A percentile compares a stretch with the other conserved stretches of the same genome.
These are phyloP conservation scores for Arachis monticola DNA, from an alignment of 331 rosid species.

Conservation along the genomic window DNA sequence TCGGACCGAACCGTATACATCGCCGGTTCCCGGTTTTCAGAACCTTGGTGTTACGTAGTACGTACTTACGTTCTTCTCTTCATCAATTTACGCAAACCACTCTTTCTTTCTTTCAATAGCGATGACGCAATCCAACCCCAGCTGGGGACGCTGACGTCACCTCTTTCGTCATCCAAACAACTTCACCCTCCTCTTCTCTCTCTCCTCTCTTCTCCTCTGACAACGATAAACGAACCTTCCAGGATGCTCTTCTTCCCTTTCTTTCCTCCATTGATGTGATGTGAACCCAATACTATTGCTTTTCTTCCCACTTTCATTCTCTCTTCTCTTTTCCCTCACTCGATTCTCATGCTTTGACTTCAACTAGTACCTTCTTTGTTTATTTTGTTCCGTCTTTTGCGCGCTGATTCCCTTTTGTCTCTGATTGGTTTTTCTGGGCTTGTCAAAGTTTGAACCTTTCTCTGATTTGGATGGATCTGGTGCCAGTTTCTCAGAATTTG, in stretches of 20 bases:
- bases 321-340: not conserved
- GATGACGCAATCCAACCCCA: slow-evolving; percentile 64
- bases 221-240: slow-evolving; percentile 65
- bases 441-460: slow-evolving; percentile 32
- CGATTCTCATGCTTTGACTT: slow-evolving; percentile 36
- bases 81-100: too few relatives aligned
- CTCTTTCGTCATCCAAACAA: slow-evolving; percentile 59
- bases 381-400: not conserved
- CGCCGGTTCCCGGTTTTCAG: too few relatives aligned
- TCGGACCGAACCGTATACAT: too few relatives aligned
- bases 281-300: not conserved
- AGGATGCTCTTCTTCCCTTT: not conserved
- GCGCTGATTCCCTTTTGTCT: not conserved
- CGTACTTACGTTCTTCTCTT: too few relatives aligned
- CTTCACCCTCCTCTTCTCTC: slow-evolving; percentile 53
- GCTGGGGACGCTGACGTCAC: slow-evolving; percentile 62
- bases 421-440: not conserved
- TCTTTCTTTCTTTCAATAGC: not conserved
- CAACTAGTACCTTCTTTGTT: too few relatives aligned
- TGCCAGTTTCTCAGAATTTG: not conserved
- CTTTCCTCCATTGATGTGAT: slow-evolving; percentile 4
- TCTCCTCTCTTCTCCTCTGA: slow-evolving; percentile 37
- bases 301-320: not conserved
- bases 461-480: slow-evolving; percentile 41
- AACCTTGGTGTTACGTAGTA: too few relatives aligned